Conservation (phyloP, 2,329 filamentous ascomycete species). For the Talaromyces sp. region DNA sequence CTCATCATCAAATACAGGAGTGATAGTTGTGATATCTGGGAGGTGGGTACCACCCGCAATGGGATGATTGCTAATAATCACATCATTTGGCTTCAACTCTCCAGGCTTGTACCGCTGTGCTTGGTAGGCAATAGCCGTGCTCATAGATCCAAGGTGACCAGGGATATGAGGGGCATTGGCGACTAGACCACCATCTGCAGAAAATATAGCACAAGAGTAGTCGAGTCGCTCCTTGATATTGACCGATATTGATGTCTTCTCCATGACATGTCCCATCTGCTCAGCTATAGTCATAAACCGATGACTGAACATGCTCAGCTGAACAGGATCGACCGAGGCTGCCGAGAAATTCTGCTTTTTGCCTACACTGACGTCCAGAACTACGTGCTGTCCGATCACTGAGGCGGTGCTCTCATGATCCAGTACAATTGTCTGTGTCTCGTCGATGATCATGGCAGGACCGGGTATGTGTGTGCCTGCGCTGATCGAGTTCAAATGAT, state of each 20-base stretch:
- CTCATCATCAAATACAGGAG: conserved; percentile 72
- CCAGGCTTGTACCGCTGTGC: conserved; percentile 63
- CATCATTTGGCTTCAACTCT: conserved; percentile 73
- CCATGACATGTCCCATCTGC: conserved; percentile 77
- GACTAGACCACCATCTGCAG: conserved; percentile 70
- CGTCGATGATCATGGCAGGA: conserved; percentile 78
- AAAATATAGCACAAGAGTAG: conserved; percentile 79
- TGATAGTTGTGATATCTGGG: conserved; percentile 75
- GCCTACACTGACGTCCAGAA: conserved; percentile 35
- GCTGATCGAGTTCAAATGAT: too few species aligned
- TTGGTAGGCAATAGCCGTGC: conserved; percentile 73
- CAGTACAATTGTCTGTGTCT: conserved; percentile 53
- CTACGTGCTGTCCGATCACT: conserved; percentile 41
- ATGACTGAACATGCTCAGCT: conserved; percentile 78
- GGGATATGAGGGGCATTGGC: conserved; percentile 70
- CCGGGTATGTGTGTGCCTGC: conserved; percentile 64
- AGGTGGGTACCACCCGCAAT: conserved; percentile 78
- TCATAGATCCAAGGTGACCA: conserved; percentile 73
- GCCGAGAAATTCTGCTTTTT: conserved; percentile 6
- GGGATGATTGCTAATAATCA: conserved; percentile 68
- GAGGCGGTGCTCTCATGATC: conserved; percentile 40
- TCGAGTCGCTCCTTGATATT: conserved; percentile 85
- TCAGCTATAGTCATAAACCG: conserved; percentile 85
- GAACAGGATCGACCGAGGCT: conserved; percentile 75
- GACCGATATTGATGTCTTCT: conserved; percentile 70